Evolutionary conservation across 2,329 filamentous ascomycete genomes (phyloP).

Genomic region (Hawksworthiomyces lignivorus): DNA sequence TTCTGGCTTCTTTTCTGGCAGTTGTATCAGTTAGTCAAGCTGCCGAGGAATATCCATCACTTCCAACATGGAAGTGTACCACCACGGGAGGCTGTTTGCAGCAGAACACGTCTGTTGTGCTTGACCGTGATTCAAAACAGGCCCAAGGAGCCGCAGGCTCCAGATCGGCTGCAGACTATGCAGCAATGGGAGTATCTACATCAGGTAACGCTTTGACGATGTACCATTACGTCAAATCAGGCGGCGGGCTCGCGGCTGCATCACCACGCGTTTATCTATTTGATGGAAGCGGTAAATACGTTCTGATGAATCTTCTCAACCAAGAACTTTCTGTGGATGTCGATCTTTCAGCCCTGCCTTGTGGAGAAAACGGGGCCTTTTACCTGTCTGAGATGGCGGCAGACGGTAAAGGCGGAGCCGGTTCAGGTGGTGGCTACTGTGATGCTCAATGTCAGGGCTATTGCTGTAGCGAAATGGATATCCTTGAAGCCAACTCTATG

Average conservation of each 20-base stretch:
- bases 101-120: conserved; percentile 33
- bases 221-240: conserved; percentile 19
- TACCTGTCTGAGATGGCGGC: conserved; percentile 55
- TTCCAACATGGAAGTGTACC: conserved; percentile 38
- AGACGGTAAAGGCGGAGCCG: conserved; percentile 50
- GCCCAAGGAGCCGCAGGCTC: conserved; percentile 27
- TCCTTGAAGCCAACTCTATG: conserved; percentile 34
- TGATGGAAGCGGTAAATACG: conserved; percentile 41
- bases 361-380: conserved; percentile 55
- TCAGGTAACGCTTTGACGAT: conserved; percentile 20
- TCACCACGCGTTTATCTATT: conserved; percentile 47
- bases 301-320: conserved; percentile 48
- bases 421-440: conserved; percentile 34
- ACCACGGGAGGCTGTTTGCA: conserved; percentile 33
- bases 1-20: conserved; percentile 3
- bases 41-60: conserved; percentile 33
- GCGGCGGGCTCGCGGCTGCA: conserved; percentile 13
- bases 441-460: conserved; percentile 36
- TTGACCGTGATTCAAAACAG: conserved; percentile 31
- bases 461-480: conserved; percentile 38
- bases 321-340: conserved; percentile 56
- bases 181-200: conserved; percentile 19
- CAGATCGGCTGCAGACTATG: conserved; percentile 33
- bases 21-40: conserved; percentile 1
- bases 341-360: conserved; percentile 52